Conservation (phyloP, 2,329 filamentous ascomycete species). For the Claviceps sp. region DNA sequence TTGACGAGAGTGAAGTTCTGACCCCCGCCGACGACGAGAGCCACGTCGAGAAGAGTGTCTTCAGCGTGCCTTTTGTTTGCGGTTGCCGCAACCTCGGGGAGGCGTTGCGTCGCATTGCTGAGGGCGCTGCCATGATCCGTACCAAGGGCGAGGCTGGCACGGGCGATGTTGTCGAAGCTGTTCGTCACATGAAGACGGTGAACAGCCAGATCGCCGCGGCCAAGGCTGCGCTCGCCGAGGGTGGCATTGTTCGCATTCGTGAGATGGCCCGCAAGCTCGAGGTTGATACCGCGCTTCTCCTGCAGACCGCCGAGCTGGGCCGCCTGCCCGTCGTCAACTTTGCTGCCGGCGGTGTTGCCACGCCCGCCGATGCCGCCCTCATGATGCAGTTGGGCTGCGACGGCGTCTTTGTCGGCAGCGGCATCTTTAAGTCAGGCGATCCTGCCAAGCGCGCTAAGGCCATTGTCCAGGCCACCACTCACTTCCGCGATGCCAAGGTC, state of each 20-base stretch:
- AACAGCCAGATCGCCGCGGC: constrained; percentile 70
- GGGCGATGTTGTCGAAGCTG: constrained; percentile 91
- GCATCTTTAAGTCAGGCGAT: constrained; percentile 95
- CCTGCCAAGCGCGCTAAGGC: constrained; percentile 81
- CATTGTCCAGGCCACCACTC: constrained; percentile 87
- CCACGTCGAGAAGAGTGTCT: constrained; percentile 82
- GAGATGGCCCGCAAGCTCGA: constrained; percentile 71
- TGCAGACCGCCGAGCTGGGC: constrained; percentile 75
- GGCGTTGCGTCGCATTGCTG: constrained; percentile 76
- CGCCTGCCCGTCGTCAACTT: constrained; percentile 95
- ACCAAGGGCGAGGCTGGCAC: constrained; percentile 98
- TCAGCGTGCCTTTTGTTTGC: constrained; percentile 84
- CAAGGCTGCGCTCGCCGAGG: constrained; percentile 53
- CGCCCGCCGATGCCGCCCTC: constrained; percentile 86
- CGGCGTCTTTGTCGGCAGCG: constrained; percentile 90
- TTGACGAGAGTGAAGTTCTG: constrained; percentile 95
- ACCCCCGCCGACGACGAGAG: constrained; percentile 82
- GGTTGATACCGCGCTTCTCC: constrained; percentile 64
- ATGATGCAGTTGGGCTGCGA: constrained; percentile 99
- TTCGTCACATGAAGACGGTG: constrained; percentile 88
- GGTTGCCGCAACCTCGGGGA: constrained; percentile 91
- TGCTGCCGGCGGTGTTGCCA: constrained; percentile 97
- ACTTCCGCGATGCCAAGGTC: constrained; percentile 74
- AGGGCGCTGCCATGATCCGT: constrained; percentile 96
- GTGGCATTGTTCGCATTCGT: constrained; percentile 41